Conservation (phyloP, 495 filamentous ascomycete genomes). For the Staphylotrichum longicolle region DNA sequence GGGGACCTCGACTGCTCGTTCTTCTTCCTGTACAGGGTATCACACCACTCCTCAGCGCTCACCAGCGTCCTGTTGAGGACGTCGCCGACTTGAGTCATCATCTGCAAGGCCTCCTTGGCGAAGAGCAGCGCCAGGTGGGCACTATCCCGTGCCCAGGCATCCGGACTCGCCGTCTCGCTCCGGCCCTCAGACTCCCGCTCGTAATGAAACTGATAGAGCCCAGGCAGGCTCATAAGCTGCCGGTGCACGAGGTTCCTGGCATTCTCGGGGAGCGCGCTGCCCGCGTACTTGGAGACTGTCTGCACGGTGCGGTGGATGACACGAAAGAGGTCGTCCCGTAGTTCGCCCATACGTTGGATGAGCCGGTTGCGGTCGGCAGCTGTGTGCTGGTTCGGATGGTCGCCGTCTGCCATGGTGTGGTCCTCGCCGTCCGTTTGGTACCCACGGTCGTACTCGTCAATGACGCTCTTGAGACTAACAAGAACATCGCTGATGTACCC, state of each 20-base stretch:
- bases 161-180: constrained; percentile 36
- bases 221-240: constrained; percentile 75
- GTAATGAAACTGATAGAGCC: constrained; percentile 63
- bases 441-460: constrained; percentile 71
- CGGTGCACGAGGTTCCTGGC: constrained; percentile 72
- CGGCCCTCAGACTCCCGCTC: constrained; percentile 47
- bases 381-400: constrained; percentile 27
- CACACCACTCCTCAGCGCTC: constrained; percentile 85
- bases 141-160: constrained; percentile 42
- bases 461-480: constrained; percentile 60
- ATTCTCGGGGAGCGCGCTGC: constrained; percentile 80
- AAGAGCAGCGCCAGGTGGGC: constrained; percentile 74
- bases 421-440: constrained; percentile 23
- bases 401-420: constrained; percentile 22
- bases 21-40: constrained; percentile 62
- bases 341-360: constrained; percentile 59
- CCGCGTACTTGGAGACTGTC: constrained; percentile 78
- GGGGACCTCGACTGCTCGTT: constrained; percentile 21
- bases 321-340: constrained; percentile 70
- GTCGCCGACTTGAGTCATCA: constrained; percentile 79
- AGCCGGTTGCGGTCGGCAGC: constrained; percentile 43
- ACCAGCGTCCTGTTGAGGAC: constrained; percentile 80
- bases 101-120: constrained; percentile 82
- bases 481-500: constrained; percentile 68
- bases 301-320: constrained; percentile 75